These are phyloP conservation scores for Gillenia trifoliata DNA, from an alignment of 306 rosid species.

Conservation along the genomic window DNA sequence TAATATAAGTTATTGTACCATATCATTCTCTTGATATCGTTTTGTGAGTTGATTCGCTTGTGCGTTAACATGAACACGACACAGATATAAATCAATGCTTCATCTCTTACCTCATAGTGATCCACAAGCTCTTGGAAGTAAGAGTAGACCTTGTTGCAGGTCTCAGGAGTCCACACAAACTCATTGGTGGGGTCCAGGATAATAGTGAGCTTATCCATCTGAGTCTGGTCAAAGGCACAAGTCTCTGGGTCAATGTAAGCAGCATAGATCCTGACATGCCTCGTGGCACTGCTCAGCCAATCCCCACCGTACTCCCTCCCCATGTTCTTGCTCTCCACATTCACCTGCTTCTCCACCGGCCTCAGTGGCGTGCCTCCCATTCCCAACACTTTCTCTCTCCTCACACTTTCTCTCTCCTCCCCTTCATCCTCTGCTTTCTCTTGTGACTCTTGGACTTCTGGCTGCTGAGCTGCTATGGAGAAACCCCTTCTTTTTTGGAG, in stretches of 20 bases:
- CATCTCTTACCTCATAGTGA: constrained; percentile 81
- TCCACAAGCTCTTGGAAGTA: constrained; percentile 95
- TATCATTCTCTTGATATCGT: no score
- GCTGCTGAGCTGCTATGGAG: constrained; percentile 49
- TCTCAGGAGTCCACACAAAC: constrained; percentile 82
- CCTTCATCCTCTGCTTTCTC: constrained; percentile 21
- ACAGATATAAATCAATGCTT: no score
- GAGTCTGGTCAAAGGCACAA: constrained; percentile 82
- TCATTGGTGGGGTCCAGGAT: constrained; percentile 86
- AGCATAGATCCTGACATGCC: constrained; percentile 80
- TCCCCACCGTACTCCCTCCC: constrained; percentile 88
- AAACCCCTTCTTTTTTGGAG: constrained; percentile 21
- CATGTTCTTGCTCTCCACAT: constrained; percentile 78
- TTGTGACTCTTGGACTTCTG: constrained; percentile 39
- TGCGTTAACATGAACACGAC: no score
- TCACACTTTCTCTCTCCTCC: constrained; percentile 27
- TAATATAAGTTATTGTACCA: no score
- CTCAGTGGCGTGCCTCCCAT: constrained; percentile 46
- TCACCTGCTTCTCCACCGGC: constrained; percentile 75
- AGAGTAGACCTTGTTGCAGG: constrained; percentile 60
- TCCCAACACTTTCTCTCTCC: constrained; percentile 28
- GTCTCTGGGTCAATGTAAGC: constrained; percentile 83
- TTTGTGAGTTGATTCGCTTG: no score
- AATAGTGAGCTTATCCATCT: constrained; percentile 88
- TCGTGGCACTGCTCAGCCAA: constrained; percentile 63